Evolutionary conservation across 2,329 filamentous ascomycete genomes (phyloP), one percentile per base, ranked within the genome.

Genomic region (Ophidiomyces ophidiicola): DNA sequence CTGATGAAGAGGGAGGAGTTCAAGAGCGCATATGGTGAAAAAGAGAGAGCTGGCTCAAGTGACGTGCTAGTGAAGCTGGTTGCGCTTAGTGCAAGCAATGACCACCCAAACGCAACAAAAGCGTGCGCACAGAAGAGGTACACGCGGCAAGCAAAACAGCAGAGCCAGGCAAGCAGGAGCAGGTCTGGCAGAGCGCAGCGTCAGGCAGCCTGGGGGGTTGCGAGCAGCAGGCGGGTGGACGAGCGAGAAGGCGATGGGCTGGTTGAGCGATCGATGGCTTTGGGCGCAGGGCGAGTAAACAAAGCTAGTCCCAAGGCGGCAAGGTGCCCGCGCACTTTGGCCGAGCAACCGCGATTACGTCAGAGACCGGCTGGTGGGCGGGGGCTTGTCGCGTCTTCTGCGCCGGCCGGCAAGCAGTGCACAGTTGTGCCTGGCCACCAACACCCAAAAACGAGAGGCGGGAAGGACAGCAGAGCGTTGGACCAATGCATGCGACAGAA

Each of bases 261-360:
- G 15, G 30, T 14, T 32, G 37, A 11, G 21, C 20, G 20, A 12
- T 8, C 1, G 11, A 18, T 17, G n/a, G n/a, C n/a, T n/a, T n/a
- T n/a, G n/a, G n/a, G n/a, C n/a, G n/a, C 24, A 30, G 32, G 25
- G 26, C 21, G 38, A 20, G 39, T 48, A 48, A 50, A 48, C 41
- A 48, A 48, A 48, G 46, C 46, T 48, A 48, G 41, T 33, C 41
- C 31, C 11, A 14, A 41, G 30, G 6, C 5, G 42, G 44, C 5
- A 32, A 48, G 39, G 43, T 29, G 31, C 40, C 46, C 42, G 38
- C 35, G 19, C 10, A 14, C 32, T 35, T 36, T 44, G 39, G 41
- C 44, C 41, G 29, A 43, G 44, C 39, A 44, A 43, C 34, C 36
- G 40, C 31, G 32, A 41, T 41, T 34, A 41, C 32, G 32, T 39